Percentiles rank a stretch among this genome's conserved stretches.
phyloP scores from a whole-genome alignment of 805 yeast genomes.

The Maudiozyma pseudohumilis region DNA sequence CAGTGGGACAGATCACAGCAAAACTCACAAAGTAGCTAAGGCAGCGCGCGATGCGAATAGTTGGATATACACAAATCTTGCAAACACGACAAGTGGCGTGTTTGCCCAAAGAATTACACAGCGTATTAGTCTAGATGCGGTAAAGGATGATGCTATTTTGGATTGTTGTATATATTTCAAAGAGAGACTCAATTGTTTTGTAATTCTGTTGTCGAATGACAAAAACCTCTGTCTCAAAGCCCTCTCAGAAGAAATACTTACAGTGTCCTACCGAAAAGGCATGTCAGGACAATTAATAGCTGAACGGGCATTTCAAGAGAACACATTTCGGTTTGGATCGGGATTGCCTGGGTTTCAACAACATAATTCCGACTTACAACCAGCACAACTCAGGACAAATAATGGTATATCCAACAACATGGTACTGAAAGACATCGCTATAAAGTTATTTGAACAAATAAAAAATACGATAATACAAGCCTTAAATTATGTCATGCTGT shows the following conservation, averaged over 20 bases:
- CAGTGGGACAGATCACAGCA: constrained; percentile 3
- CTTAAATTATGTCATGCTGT: constrained; percentile 41
- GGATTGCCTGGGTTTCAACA: too few species aligned
- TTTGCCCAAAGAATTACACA: constrained; percentile 58
- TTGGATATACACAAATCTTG: constrained; percentile 62
- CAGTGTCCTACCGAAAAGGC: constrained; percentile 40
- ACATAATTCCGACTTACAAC: background rate
- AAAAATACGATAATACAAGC: constrained; percentile 35
- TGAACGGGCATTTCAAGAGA: constrained; percentile 31
- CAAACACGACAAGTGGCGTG: constrained; percentile 40
- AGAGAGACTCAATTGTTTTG: constrained; percentile 32
- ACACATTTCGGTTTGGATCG: constrained; percentile 18
- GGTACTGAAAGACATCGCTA: constrained; percentile 2
- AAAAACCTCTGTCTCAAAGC: constrained; percentile 76
- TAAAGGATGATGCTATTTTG: constrained; percentile 72
- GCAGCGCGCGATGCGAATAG: constrained; percentile 65
- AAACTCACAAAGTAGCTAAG: constrained; percentile 4
- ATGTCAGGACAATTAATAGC: constrained; percentile 44
- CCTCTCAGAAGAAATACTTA: constrained; percentile 50
- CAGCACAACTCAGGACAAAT: too few species aligned
- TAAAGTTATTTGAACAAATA: constrained; percentile 33
- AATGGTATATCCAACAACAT: too few species aligned
- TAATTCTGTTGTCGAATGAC: constrained; percentile 69
- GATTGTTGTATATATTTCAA: constrained; percentile 72
- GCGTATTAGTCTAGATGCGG: constrained; percentile 34